phyloP scores from a whole-genome alignment of 345 rosid species.

The Eucalyptus microcorys region DNA sequence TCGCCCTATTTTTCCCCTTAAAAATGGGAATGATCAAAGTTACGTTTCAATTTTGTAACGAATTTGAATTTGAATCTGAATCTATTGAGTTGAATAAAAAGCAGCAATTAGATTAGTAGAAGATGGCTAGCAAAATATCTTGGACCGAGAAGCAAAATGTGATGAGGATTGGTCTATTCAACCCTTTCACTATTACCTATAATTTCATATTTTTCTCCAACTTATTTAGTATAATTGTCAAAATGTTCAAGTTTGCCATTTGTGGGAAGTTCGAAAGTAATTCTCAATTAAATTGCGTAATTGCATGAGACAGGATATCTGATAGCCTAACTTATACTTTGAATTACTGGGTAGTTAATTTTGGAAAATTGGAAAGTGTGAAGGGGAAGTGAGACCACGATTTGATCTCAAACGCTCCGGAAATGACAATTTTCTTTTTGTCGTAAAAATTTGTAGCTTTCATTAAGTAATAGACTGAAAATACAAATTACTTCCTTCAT shows the following conservation, averaged over 20 bases:
- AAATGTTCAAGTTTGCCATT: background rate
- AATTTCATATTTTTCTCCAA: background rate
- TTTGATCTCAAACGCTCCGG: rapidly evolving
- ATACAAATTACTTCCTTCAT: no score
- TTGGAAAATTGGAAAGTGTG: no score
- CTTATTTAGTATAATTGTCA: background rate
- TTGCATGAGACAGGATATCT: background rate
- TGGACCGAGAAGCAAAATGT: background rate
- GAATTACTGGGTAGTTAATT: background rate
- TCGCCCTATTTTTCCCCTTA: background rate
- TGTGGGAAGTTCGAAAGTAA: background rate
- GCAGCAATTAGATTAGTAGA: background rate
- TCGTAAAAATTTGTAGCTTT: no score
- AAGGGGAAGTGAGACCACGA: no score
- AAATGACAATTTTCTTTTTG: no score
- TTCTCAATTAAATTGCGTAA: background rate
- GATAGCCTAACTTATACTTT: background rate
- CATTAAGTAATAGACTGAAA: no score
- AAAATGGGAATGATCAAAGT: background rate
- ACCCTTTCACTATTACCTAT: background rate
- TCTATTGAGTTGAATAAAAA: background rate
- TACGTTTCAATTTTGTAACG: background rate
- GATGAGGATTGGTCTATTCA: no score
- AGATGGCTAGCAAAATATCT: background rate
- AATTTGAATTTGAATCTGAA: background rate